These are phyloP conservation scores for Claviceps monticola DNA, from an alignment of 2,329 filamentous ascomycete genomes.

Conservation along the genomic window DNA sequence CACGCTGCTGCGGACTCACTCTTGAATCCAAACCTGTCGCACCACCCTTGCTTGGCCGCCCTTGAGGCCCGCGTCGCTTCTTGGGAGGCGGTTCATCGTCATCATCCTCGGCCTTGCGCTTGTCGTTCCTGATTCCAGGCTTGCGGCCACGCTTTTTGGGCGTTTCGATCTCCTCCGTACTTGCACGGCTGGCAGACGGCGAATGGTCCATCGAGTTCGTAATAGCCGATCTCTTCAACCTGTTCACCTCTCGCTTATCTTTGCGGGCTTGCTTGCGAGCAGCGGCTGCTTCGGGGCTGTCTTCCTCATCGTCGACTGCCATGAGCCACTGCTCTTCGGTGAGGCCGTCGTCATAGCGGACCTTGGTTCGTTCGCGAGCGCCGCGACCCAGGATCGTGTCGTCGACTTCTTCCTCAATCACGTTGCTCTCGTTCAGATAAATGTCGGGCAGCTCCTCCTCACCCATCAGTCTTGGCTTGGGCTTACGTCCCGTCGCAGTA, in stretches of 20 bases:
- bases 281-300: constrained; percentile 83
- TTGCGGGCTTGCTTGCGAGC: constrained; percentile 78
- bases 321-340: constrained; percentile 99
- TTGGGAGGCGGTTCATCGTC: constrained; percentile 67
- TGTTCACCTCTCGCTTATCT: constrained; percentile 65
- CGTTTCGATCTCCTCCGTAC: constrained; percentile 64
- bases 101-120: constrained; percentile 74
- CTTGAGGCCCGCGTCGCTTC: constrained; percentile 60
- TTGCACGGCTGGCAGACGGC: constrained; percentile 65
- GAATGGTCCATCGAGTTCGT: constrained; percentile 44
- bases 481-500: constrained; percentile 44
- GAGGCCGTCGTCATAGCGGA: constrained; percentile 91
- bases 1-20: constrained; percentile 55
- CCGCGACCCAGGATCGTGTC: constrained; percentile 70
- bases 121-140: constrained; percentile 57
- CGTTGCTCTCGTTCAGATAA: constrained; percentile 77
- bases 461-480: constrained; percentile 64
- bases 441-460: constrained; percentile 89
- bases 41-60: constrained; percentile 47
- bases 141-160: constrained; percentile 80
- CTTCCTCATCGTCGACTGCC: constrained; percentile 93
- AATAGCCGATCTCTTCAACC: constrained; percentile 41
- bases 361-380: constrained; percentile 84
- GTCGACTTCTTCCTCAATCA: constrained; percentile 63
- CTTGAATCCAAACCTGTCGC: constrained; percentile 24